These are phyloP conservation scores for Soucietia sequanensis DNA, from an alignment of 805 yeast genomes.

Conservation along the genomic window DNA sequence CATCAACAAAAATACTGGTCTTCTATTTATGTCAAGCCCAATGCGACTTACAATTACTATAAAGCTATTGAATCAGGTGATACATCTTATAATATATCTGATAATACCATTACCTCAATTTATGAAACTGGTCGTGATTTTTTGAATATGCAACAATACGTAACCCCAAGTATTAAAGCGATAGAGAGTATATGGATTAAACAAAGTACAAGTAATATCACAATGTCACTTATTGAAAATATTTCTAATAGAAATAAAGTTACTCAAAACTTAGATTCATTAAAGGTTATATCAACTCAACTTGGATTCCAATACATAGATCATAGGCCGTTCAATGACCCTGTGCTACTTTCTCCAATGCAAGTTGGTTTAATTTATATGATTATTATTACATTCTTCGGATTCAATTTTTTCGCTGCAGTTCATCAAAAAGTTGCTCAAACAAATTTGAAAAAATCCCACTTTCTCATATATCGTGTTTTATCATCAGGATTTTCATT, in stretches of 20 bases:
- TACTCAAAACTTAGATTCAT: constrained; percentile 10
- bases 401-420: constrained; percentile 57
- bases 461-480: constrained; percentile 54
- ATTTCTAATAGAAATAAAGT: constrained; percentile 13
- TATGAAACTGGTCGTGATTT: constrained; percentile 70
- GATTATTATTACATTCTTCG: constrained; percentile 71
- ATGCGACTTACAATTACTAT: constrained; percentile 42
- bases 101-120: constrained; percentile 33
- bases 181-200: constrained; percentile 33
- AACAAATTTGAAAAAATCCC: constrained; percentile 37
- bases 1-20: constrained; percentile 64
- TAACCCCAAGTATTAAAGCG: constrained; percentile 37
- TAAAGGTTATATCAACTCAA: constrained; percentile 28
- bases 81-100: constrained; percentile 24
- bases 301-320: constrained; percentile 41
- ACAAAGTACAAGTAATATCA: constrained; percentile 22
- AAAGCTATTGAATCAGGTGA: constrained; percentile 41
- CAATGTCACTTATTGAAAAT: constrained; percentile 12
- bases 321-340: constrained; percentile 47
- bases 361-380: constrained; percentile 76
- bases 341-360: constrained; percentile 59
- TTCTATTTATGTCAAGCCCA: constrained; percentile 50
- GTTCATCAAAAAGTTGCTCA: constrained; percentile 51
- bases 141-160: constrained; percentile 41
- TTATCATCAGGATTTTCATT: constrained; percentile 50